Evolutionary conservation across 129 eudicot genomes (phyloP), one percentile per base, ranked within the genome.

Genomic region (Erigeron canadensis): DNA sequence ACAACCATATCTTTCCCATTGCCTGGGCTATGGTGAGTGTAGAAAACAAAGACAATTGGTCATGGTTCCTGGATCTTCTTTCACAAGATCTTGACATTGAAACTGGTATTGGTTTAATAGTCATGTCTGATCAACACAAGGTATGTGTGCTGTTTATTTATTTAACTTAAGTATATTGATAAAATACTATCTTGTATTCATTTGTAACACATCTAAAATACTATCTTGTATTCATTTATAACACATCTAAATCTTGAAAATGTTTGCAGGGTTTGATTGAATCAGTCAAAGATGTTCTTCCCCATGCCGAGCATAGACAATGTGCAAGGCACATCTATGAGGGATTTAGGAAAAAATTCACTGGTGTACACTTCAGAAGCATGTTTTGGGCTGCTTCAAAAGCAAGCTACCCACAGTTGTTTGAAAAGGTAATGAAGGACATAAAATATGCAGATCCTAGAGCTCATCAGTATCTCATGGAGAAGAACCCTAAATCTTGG

Each of bases 301-400:
- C 18, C 12, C 16, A 50, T 15, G 11, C 3, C 15, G 56, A 50
- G 13, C 56, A 50, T 50, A 15, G 16, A n/a, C 56, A 50, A 4
- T 50, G 56, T 50, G 16, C 56, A 2, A 50, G 56, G 15, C 56
- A 50, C 56, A 50, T 50, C 18, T 50, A 50, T 50, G 56, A 50
- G 0, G n/a, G n/a, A n/a, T 70, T 42, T 42, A 42, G 45, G 45
- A 42, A 85, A 11, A 50, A 44, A 39, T 54, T 61, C 22, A 64
- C 71, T 17, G 79, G 53, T n/a, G 82, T 59, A 4, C 5, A 42
- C 5, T 42, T 42, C 8, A 42, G 45, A 42, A 42, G 8, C 8
- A 5, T 42, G 8, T 42, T 42, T 42, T 42, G 45, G 45, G 45
- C 45, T 4, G 5, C 45, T 42, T 42, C 45, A 4, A 42, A 42